These are phyloP conservation scores for Nicotiana benthamiana DNA, from an alignment of 257 asterid genomes.

Conservation along the genomic window DNA sequence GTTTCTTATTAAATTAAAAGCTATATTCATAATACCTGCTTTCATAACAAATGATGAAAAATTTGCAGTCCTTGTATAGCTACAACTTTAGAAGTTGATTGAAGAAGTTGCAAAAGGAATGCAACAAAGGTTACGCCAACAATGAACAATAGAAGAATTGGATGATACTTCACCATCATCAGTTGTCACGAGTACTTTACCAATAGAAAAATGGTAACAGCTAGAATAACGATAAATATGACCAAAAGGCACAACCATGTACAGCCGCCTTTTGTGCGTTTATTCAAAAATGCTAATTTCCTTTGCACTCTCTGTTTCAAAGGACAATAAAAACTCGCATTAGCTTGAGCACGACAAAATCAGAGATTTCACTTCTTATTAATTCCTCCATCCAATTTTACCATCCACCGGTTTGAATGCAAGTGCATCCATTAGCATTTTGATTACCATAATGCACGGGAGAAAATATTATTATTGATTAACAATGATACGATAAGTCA, in stretches of 20 bases:
- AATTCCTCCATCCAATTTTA: background rate
- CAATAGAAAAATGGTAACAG: background rate
- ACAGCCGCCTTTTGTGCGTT: slow-evolving; percentile 17
- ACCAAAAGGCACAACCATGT: slow-evolving; percentile 16
- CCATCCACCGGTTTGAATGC: background rate
- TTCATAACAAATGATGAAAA: background rate
- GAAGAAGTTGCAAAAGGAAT: background rate
- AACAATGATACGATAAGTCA: too few relatives aligned
- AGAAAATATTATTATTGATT: too few relatives aligned
- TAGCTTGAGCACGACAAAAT: background rate
- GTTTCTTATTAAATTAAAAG: background rate
- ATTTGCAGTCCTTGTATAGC: background rate
- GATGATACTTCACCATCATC: background rate
- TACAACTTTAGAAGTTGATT: background rate
- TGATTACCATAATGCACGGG: too few relatives aligned
- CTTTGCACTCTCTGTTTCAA: slow-evolving; percentile 13
- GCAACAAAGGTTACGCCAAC: background rate
- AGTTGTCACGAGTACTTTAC: slow-evolving; percentile 9
- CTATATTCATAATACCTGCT: background rate
- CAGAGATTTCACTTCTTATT: background rate
- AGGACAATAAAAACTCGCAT: background rate
- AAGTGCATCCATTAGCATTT: background rate
- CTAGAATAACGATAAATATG: slow-evolving; percentile 9
- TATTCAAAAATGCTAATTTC: slow-evolving; percentile 13
- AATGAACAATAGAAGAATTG: background rate